Base-by-base conservation (phyloP, 1,139 yeast species). In the Magnusiomyces tetraspermus region DNA sequence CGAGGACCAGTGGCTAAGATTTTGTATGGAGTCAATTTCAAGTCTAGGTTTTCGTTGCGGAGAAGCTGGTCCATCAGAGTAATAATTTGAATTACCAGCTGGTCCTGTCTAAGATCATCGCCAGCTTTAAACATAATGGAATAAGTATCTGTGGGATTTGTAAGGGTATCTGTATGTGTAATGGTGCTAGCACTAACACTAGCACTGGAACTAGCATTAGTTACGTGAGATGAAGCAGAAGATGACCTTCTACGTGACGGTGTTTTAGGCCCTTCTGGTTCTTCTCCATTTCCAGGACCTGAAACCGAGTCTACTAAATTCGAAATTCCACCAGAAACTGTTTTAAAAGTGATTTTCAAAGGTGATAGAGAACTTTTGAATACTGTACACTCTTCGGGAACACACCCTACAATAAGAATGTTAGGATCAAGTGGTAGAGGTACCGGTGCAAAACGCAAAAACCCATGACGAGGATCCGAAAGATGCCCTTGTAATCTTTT, bases 71-170 rank as follows among this genome's bases (percentile, higher is more conserved):
- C 96, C 96, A 94, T 92, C 55, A 94, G 72, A 52, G 85, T 79
- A 52, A 94, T 86, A 55, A 94, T 87, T 67, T 94, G 98, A 51
- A 89, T 86, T 24, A 92, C 95, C 59, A 94, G 76, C 67, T 94
- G 99, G 71, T 94, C 99, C 67, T 94, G 99, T 55, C 97, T 75
- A 51, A 94, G 72, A 65, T 94, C 98, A 68, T 94, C 98, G 2
- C 99, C 98, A 49, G 86, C 85, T 66, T 94, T 94, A 70, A 89
- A 89, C 85, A 94, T 92, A 46, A 92, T 70, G 2, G 95, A 82
- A 67, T 89, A 94, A 50, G 73, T 75, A 1, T 66, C 68, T 0
- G 83, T 85, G 17, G 67, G 69, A 19, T 38, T 38, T 4, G 42
- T 5, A 5, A 38, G 15, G 5, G 8, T 22, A 38, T 38, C 42